Percentiles rank a stretch among this genome's conserved stretches.
phyloP scores from a whole-genome alignment of 2,329 filamentous ascomycete species.

The Aspergillus versicolor region DNA sequence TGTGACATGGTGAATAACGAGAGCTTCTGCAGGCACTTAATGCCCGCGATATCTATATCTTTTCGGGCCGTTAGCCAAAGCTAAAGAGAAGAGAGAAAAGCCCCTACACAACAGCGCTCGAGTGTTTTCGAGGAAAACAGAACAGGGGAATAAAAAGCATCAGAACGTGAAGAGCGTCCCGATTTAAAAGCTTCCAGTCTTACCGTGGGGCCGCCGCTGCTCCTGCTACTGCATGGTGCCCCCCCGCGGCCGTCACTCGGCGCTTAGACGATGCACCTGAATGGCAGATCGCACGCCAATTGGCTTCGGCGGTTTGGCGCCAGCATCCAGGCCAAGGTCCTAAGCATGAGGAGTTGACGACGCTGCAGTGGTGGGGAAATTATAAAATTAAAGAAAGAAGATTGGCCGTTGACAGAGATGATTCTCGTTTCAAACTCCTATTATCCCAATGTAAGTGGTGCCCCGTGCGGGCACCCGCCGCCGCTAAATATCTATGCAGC shows the following conservation, averaged over 20 bases:
- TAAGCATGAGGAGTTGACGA: background rate
- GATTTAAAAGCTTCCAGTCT: conserved; percentile 6
- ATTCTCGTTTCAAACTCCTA: too few species aligned
- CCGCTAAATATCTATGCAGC: background rate
- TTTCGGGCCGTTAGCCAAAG: too few species aligned
- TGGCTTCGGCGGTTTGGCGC: conserved; percentile 6
- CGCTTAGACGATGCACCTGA: conserved; percentile 15
- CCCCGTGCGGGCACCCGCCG: too few species aligned
- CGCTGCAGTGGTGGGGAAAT: too few species aligned
- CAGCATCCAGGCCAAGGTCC: background rate
- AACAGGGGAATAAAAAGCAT: too few species aligned
- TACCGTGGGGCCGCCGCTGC: conserved; percentile 2
- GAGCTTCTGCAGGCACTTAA: background rate
- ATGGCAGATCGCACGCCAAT: conserved; percentile 7
- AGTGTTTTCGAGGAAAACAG: too few species aligned
- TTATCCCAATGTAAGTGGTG: too few species aligned
- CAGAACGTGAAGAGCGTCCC: background rate
- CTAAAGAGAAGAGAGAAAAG: too few species aligned
- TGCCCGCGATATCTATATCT: background rate
- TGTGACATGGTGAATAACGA: conserved; percentile 9
- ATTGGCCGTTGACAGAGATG: too few species aligned
- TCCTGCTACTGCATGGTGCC: conserved; percentile 14
- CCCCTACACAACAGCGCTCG: too few species aligned
- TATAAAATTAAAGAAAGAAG: too few species aligned
- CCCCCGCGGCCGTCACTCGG: conserved; percentile 4